Conservation (phyloP, 495 filamentous ascomycete species). For the Aspergillus steynii region DNA sequence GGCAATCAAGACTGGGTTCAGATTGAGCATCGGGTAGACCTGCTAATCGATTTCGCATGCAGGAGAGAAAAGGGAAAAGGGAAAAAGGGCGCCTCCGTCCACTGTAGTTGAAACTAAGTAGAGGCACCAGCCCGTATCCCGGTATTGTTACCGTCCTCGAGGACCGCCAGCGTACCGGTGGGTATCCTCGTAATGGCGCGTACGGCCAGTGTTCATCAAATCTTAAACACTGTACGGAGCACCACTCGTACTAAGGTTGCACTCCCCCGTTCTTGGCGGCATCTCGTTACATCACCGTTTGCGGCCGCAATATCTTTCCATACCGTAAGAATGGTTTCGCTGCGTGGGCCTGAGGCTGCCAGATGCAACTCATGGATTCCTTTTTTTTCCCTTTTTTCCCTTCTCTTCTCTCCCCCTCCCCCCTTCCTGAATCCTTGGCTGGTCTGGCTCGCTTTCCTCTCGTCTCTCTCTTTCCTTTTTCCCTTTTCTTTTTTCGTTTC, state of each 20-base stretch:
- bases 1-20: too few species aligned
- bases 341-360: constrained; percentile 13
- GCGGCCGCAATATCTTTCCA: constrained; percentile 4
- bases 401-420: not conserved
- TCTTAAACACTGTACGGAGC: not conserved
- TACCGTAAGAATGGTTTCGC: constrained; percentile 9
- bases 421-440: not conserved
- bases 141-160: too few species aligned
- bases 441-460: not conserved
- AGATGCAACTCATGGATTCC: constrained; percentile 5
- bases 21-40: too few species aligned
- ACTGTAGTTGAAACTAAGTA: too few species aligned
- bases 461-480: constrained; percentile 1
- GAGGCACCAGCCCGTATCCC: too few species aligned
- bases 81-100: not conserved
- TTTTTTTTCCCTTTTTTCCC: not conserved
- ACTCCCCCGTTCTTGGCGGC: not conserved
- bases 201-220: not conserved
- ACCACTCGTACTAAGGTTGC: not conserved
- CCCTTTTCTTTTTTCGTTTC: constrained; percentile 4
- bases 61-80: not conserved
- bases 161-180: not conserved
- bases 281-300: not conserved
- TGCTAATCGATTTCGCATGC: not conserved
- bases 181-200: not conserved